Percentiles rank a stretch among this genome's conserved stretches.
Evolutionary conservation across 75 land plant species (phyloP).

Genomic region (Azolla pinnata): DNA sequence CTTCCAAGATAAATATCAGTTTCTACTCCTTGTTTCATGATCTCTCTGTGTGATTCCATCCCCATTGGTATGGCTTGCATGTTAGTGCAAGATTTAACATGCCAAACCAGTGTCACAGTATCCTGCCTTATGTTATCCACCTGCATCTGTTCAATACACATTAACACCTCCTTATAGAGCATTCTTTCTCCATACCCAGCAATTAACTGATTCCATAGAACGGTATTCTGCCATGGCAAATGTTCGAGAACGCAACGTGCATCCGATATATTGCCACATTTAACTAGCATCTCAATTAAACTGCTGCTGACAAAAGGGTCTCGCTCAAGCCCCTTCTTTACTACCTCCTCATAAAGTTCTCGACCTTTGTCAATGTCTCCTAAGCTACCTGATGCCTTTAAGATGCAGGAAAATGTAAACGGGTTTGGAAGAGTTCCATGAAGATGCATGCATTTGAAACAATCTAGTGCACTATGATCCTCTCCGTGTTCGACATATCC

Average conservation of each 20-base stretch:
- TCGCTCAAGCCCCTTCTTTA: not conserved
- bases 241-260: slow-evolving; percentile 39
- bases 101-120: slow-evolving; percentile 30
- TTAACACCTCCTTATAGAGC: slow-evolving; percentile 25
- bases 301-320: not conserved
- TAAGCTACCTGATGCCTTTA: not conserved
- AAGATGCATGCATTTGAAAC: too few relatives aligned
- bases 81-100: slow-evolving; percentile 48
- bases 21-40: slow-evolving; percentile 26
- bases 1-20: slow-evolving; percentile 39
- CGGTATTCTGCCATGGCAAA: slow-evolving; percentile 33
- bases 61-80: slow-evolving; percentile 29
- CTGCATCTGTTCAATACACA: slow-evolving; percentile 39
- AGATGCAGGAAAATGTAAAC: not conserved
- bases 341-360: not conserved
- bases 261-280: slow-evolving; percentile 27
- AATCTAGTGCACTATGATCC: slow-evolving; percentile 1
- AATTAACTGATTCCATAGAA: slow-evolving; percentile 54
- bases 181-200: slow-evolving; percentile 43
- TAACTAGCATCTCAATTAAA: slow-evolving; percentile 40
- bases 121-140: slow-evolving; percentile 11
- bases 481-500: slow-evolving; percentile 24
- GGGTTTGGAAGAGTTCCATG: too few relatives aligned
- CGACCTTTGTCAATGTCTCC: not conserved
- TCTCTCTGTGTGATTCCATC: slow-evolving; percentile 38